phyloP scores from a whole-genome alignment of 768 basidiomycete genomes.

The Mrakia hoshinonis region DNA sequence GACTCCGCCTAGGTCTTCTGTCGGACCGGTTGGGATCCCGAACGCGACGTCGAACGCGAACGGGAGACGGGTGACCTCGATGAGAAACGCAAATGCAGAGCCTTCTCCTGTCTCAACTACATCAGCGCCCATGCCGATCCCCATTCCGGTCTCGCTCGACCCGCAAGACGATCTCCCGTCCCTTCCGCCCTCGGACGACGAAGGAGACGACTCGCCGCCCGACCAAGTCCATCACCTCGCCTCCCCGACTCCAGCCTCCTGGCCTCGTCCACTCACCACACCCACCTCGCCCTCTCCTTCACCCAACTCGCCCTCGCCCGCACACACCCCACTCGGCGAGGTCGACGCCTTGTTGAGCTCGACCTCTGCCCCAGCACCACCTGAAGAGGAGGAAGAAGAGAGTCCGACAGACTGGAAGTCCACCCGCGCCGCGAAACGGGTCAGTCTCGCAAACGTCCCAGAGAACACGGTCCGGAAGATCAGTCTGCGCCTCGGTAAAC shows the following conservation, averaged over 20 bases:
- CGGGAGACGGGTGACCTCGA: not conserved
- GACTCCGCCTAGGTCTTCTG: not conserved
- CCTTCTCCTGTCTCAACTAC: not conserved
- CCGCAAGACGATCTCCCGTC: not conserved
- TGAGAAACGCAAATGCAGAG: not conserved
- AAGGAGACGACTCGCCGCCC: not conserved
- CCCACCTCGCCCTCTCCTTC: not conserved
- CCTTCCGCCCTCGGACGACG: not conserved
- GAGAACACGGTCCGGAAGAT: slow-evolving; percentile 22
- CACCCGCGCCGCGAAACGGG: slow-evolving; percentile 18
- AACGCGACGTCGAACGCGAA: not conserved
- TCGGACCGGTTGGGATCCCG: not conserved
- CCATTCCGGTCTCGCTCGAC: slow-evolving; percentile 18
- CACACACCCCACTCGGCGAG: not conserved
- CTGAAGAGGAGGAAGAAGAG: not conserved
- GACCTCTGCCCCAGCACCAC: too few species aligned
- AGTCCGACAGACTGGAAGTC: slow-evolving; percentile 9
- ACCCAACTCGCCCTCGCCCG: not conserved
- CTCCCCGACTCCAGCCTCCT: not conserved
- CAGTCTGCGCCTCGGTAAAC: slow-evolving; percentile 3
- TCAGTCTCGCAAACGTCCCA: slow-evolving; percentile 18
- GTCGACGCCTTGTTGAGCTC: not conserved
- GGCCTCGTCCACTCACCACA: not conserved
- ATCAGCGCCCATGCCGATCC: not conserved
- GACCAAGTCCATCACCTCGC: not conserved